Conservation (phyloP, 2,329 filamentous ascomycete genomes). For the Saccharata proteae region DNA sequence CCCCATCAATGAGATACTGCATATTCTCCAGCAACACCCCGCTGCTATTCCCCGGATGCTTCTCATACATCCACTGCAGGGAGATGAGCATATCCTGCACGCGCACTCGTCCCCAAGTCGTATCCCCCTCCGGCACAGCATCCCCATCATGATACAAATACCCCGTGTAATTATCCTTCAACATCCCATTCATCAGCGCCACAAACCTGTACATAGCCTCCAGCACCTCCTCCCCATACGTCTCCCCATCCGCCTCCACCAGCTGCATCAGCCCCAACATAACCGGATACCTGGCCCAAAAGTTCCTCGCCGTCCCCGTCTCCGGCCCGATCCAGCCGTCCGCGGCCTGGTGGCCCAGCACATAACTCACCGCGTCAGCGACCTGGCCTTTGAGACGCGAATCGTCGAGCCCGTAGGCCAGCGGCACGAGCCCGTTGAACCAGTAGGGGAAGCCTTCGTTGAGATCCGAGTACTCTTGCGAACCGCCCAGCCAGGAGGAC, state of each 20-base stretch:
- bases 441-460: slow-evolving; percentile 47
- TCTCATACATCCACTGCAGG: slow-evolving; percentile 38
- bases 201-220: slow-evolving; percentile 40
- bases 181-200: slow-evolving; percentile 41
- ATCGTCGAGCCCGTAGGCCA: slow-evolving; percentile 41
- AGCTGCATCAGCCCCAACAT: slow-evolving; percentile 40
- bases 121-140: slow-evolving; percentile 10
- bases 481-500: slow-evolving; percentile 40
- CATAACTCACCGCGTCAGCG: slow-evolving; percentile 31
- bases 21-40: slow-evolving; percentile 31
- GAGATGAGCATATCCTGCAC: slow-evolving; percentile 33
- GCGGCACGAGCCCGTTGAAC: slow-evolving; percentile 46
- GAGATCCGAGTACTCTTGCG: slow-evolving; percentile 39
- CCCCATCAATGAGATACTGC: slow-evolving; percentile 27
- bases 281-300: slow-evolving; percentile 43
- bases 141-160: slow-evolving; percentile 34
- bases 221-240: slow-evolving; percentile 32
- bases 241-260: slow-evolving; percentile 35
- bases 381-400: slow-evolving; percentile 39
- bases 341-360: slow-evolving; percentile 36
- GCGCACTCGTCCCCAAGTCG: slow-evolving; percentile 8
- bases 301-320: slow-evolving; percentile 28
- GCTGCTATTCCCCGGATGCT: slow-evolving; percentile 25
- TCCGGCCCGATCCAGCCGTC: slow-evolving; percentile 51
- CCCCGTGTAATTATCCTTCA: slow-evolving; percentile 40